Percentiles rank a stretch among this genome's conserved stretches.
Conservation (phyloP, 306 rosid genomes). For the Spatholobus suberectus region DNA sequence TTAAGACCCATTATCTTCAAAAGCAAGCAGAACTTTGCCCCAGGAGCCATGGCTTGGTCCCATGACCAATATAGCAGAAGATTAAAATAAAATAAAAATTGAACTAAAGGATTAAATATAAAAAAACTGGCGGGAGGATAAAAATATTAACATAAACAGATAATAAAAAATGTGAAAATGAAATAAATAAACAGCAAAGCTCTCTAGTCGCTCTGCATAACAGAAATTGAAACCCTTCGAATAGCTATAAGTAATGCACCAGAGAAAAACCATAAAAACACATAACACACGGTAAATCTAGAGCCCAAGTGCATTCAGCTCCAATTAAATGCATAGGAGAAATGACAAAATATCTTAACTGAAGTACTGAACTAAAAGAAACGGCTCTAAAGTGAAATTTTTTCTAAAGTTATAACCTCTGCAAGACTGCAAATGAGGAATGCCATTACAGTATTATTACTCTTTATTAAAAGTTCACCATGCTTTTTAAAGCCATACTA, state of each 20-base stretch:
- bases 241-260: slow-evolving; percentile 5
- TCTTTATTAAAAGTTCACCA: background rate
- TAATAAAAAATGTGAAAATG: too few species aligned
- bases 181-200: background rate
- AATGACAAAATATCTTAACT: background rate
- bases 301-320: slow-evolving; percentile 11
- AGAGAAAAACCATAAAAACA: slow-evolving; percentile 12
- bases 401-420: background rate
- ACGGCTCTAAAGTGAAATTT: background rate
- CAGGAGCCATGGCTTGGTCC: slow-evolving; percentile 88
- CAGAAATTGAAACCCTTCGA: background rate
- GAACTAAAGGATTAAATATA: background rate
- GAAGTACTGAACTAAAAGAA: background rate
- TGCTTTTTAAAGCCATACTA: background rate
- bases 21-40: too few species aligned
- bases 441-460: background rate
- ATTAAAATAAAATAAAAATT: background rate
- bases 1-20: slow-evolving; percentile 84
- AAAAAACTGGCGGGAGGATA: background rate
- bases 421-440: slow-evolving; percentile 8
- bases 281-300: background rate
- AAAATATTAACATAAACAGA: background rate
- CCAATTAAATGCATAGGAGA: background rate
- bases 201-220: background rate
- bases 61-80: slow-evolving; percentile 55